Evolutionary conservation across 306 rosid genomes (phyloP), one percentile per base, ranked within the genome.

Genomic region (Dicorynia guianensis): DNA sequence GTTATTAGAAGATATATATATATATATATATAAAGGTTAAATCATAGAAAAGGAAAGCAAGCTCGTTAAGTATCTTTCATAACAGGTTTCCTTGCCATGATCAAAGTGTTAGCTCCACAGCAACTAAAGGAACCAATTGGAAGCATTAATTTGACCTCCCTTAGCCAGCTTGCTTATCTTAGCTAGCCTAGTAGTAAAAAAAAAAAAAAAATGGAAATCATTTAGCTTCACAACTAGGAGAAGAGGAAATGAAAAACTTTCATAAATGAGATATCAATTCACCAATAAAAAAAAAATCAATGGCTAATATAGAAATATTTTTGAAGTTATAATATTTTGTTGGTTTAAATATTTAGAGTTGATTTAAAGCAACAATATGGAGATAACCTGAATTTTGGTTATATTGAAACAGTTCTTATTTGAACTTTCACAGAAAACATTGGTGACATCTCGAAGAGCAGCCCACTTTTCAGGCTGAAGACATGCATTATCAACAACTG

Each of bases 371-470:
- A 68, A 62, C 14, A 25, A 59, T n/a, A 74, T 67, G 63, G 36
- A 50, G 70, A 35, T 66, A 1, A 94, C 98, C 98, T 85, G 92
- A 80, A 72, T 52, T 83, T 82, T 90, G 69, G 91, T 25, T 49
- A 85, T 81, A 78, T 83, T 79, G 75, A 78, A 78, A 77, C 86
- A 84, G 62, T 80, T 86, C 53, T 39, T 48, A n/a, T 82, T 68
- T 15, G 87, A 74, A 49, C 81, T 78, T 76, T 87, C 86, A 74
- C 91, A 77, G 69, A 64, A 47, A 85, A 81, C 44, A 72, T 95
- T 95, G 77, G 89, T 83, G 64, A 89, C 86, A 60, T 95, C 97
- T 73, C 77, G 89, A 86, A 95, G 85, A 69, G 83, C 90, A 42
- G 67, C 85, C 82, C 92, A 89, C 85, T 80, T 87, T 76, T 92